phyloP scores from a whole-genome alignment of 495 filamentous ascomycete genomes.

The Cercophora sp. region DNA sequence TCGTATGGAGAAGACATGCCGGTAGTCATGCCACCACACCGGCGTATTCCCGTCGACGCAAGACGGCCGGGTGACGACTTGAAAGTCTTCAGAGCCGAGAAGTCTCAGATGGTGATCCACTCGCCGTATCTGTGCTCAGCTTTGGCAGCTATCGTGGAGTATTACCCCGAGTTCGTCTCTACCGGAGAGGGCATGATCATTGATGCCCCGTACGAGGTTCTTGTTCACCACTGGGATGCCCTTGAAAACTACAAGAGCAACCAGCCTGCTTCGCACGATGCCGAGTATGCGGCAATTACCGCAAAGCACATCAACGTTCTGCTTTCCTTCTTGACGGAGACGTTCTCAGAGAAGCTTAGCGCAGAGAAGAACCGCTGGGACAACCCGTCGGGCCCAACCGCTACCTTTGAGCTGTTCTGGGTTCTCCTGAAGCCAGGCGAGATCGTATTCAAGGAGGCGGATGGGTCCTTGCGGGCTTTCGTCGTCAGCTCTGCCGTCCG shows the following conservation, averaged over 20 bases:
- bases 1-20: background rate
- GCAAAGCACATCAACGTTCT: slow-evolving; percentile 37
- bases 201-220: slow-evolving; percentile 32
- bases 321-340: slow-evolving; percentile 29
- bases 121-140: slow-evolving; percentile 37
- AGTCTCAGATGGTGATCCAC: slow-evolving; percentile 34
- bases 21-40: too few species aligned
- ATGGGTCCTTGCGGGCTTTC: slow-evolving; percentile 29
- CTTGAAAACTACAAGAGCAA: slow-evolving; percentile 32
- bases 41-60: background rate
- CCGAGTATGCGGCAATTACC: slow-evolving; percentile 30
- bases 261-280: slow-evolving; percentile 30
- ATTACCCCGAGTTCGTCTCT: slow-evolving; percentile 27
- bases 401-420: slow-evolving; percentile 37
- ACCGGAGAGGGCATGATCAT: slow-evolving; percentile 25
- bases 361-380: slow-evolving; percentile 28
- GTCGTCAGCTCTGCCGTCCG: slow-evolving; percentile 24
- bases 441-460: slow-evolving; percentile 29
- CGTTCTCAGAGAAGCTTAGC: slow-evolving; percentile 22
- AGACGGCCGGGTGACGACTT: background rate
- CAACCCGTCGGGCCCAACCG: slow-evolving; percentile 20
- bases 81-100: slow-evolving; percentile 16
- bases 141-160: slow-evolving; percentile 33
- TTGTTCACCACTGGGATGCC: slow-evolving; percentile 30
- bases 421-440: slow-evolving; percentile 35